Evolutionary conservation across 306 rosid species (phyloP).

Genomic region (Begonia peltatifolia): DNA sequence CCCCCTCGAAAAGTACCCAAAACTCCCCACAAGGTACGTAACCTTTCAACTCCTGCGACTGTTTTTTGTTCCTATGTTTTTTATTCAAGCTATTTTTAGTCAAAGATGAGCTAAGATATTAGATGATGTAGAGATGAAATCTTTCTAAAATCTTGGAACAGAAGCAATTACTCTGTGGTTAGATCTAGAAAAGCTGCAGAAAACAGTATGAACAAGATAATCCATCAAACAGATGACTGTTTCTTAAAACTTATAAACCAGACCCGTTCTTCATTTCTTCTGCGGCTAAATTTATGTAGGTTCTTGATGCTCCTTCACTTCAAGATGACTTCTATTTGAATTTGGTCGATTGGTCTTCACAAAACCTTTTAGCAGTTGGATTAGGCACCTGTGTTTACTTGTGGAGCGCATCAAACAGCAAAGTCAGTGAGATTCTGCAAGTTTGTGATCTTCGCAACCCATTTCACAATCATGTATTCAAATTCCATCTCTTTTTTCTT

Average conservation of each 20-base stretch:
- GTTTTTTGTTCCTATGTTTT: neutral
- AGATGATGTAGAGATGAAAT: no score
- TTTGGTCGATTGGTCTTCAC: constrained; percentile 99
- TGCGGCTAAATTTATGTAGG: constrained; percentile 28
- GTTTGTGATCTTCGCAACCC: neutral
- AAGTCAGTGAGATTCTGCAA: constrained; percentile 40
- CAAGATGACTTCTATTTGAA: constrained; percentile 98
- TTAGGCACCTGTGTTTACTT: constrained; percentile 88
- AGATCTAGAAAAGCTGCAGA: no score
- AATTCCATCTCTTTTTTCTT: constrained; percentile 6
- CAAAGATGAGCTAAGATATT: no score
- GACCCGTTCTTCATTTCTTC: neutral
- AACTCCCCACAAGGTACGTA: constrained; percentile 76
- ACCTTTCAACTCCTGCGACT: neutral
- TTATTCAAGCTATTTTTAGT: no score
- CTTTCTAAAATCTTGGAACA: no score
- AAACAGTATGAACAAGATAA: no score
- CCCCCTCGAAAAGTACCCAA: constrained; percentile 94
- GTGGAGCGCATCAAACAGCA: constrained; percentile 95
- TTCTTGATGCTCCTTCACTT: constrained; percentile 96
- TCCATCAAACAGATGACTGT: no score
- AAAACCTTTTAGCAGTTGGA: constrained; percentile 88
- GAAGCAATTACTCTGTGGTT: no score
- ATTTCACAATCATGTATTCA: neutral
- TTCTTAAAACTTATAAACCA: neutral